Evolutionary conservation across 768 basidiomycete genomes (phyloP), one percentile per base, ranked within the genome.

Genomic region (Coprinellus micaceus): DNA sequence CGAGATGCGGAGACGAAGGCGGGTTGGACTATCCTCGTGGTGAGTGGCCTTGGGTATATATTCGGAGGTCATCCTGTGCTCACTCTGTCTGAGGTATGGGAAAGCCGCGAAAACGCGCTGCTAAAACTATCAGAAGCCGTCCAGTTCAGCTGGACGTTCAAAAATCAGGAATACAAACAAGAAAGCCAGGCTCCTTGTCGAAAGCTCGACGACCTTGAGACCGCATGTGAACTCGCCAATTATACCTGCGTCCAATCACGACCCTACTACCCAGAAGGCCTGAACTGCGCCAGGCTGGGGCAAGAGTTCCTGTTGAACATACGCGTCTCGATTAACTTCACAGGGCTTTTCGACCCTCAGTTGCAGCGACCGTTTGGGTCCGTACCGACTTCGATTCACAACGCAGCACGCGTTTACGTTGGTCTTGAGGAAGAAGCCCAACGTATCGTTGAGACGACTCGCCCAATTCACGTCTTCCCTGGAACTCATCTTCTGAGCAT

Each of bases 401-500:
- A 56, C 44, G 29, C 54, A 5, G 25, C 52, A 21, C 40, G 39
- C 30, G 58, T 55, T 29, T 58, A 59, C 21, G 51, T 61, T 2
- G 58, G 51, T 3, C 33, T 63, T 15, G 60, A 54, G 10, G 61
- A 62, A 45, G 50, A 59, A 19, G 59, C 61, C 2, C 12, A 6
- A 1, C 28, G 41, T 17, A 57, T 60, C n/a, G n/a, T 63, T 24
- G n/a, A 1, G 3, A 56, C 45, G 22, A 64, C 63, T 2, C 17
- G 39, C 1, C 59, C 58, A 24, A 64, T 56, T 2, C 58, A 61
- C 1, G 25, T 65, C 5, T 33, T 60, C 7, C 64, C 64, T 7
- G 64, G 61, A 19, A 51, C 56, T 1, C 61, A 65, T 41, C 39
- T 65, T 19, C 11, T 61, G 28, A 60, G 61, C 2, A 39, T 56